Conservation (phyloP, 106 monocot species). For the Gastrodia elata region DNA sequence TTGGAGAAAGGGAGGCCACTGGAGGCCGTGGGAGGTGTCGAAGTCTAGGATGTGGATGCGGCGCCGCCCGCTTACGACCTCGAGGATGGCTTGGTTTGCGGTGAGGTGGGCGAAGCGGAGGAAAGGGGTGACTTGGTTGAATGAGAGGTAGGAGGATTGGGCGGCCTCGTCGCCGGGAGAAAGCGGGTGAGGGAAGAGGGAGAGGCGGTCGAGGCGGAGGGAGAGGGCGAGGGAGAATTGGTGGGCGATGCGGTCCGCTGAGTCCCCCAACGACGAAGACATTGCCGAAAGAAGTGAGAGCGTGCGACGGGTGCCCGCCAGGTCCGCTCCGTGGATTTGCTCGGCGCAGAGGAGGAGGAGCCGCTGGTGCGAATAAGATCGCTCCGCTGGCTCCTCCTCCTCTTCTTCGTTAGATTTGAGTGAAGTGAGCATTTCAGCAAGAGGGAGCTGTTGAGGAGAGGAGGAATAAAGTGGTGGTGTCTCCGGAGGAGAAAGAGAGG, state of each 20-base stretch:
- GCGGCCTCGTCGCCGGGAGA: slow-evolving; percentile 13
- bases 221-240: slow-evolving; percentile 73
- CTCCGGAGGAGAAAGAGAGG: background rate
- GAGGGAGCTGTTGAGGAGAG: slow-evolving; percentile 3
- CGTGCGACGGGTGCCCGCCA: slow-evolving; percentile 31
- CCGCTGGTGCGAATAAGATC: slow-evolving; percentile 1
- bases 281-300: slow-evolving; percentile 38
- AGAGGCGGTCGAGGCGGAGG: slow-evolving; percentile 30
- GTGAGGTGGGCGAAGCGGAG: slow-evolving; percentile 93
- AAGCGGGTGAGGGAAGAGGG: slow-evolving; percentile 16
- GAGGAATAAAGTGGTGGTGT: background rate
- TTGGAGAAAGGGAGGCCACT: slow-evolving; percentile 93
- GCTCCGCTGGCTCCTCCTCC: slow-evolving; percentile 9
- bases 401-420: slow-evolving; percentile 41
- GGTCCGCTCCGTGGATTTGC: slow-evolving; percentile 30
- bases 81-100: slow-evolving; percentile 97
- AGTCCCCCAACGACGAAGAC: slow-evolving; percentile 53
- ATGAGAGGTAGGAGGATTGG: slow-evolving; percentile 42
- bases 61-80: slow-evolving; percentile 42
- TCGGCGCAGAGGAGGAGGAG: slow-evolving; percentile 65
- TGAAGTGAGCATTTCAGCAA: slow-evolving; percentile 48
- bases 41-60: slow-evolving; percentile 82
- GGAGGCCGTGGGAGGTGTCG: slow-evolving; percentile 75
- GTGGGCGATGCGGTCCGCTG: slow-evolving; percentile 57
- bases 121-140: slow-evolving; percentile 89